Percentiles rank a stretch among this genome's conserved stretches.
Conservation (phyloP, 306 rosid species). For the Herpetospermum pedunculosum region DNA sequence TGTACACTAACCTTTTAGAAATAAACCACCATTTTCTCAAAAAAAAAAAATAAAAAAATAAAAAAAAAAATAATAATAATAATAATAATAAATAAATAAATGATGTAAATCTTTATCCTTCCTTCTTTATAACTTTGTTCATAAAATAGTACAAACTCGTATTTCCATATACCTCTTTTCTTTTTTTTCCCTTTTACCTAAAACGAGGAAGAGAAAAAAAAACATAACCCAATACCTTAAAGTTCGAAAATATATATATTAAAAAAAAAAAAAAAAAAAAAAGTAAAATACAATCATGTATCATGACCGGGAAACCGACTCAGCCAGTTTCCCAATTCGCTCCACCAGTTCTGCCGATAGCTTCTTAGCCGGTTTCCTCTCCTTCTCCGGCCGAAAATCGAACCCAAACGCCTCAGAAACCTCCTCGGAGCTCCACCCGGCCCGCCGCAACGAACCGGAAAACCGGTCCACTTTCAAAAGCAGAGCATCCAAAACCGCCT, state of each 20-base stretch:
- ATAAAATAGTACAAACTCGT: slow-evolving; percentile 13
- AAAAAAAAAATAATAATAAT: too few species aligned
- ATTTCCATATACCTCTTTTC: not conserved
- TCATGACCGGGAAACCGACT: slow-evolving; percentile 73
- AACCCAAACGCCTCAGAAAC: slow-evolving; percentile 84
- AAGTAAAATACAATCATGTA: not conserved
- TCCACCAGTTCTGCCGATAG: slow-evolving; percentile 67
- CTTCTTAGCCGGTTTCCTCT: slow-evolving; percentile 60
- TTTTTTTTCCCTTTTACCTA: not conserved
- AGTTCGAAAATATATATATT: not conserved
- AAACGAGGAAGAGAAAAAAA: not conserved
- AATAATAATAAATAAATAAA: too few species aligned
- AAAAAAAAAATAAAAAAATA: too few species aligned
- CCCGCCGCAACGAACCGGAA: slow-evolving; percentile 70
- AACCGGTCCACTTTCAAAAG: slow-evolving; percentile 64
- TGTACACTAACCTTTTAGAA: too few species aligned
- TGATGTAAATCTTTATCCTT: not conserved
- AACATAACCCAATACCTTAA: not conserved
- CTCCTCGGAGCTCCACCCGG: slow-evolving; percentile 99
- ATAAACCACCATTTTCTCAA: too few species aligned
- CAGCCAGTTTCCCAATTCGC: slow-evolving; percentile 77
- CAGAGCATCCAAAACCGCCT: slow-evolving; percentile 73
- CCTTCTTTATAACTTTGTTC: not conserved
- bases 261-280: not conserved
- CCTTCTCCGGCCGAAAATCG: slow-evolving; percentile 87